Percentiles rank a stretch among this genome's conserved stretches.
phyloP scores from a whole-genome alignment of 805 yeast genomes.

The Saccharomycopsis sp. region DNA sequence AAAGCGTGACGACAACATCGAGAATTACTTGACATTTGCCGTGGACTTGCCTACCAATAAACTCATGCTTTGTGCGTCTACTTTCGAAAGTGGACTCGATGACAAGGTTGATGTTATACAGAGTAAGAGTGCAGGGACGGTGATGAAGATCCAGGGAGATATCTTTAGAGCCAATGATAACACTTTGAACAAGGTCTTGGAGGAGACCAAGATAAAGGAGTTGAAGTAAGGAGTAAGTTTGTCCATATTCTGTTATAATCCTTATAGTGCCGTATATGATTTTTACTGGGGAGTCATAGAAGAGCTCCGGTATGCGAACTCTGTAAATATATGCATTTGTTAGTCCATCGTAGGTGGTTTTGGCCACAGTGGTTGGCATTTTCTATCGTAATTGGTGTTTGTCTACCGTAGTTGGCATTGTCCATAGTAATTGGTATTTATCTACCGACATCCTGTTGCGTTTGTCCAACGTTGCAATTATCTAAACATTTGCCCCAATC shows the following conservation, averaged over 20 bases:
- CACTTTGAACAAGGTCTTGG: constrained; percentile 6
- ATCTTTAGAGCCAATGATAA: constrained; percentile 25
- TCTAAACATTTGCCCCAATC: neutral
- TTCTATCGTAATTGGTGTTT: no score
- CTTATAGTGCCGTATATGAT: no score
- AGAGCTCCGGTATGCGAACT: neutral
- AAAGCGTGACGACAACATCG: constrained; percentile 42
- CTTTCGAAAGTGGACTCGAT: constrained; percentile 50
- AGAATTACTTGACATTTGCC: constrained; percentile 55
- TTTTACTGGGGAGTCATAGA: neutral
- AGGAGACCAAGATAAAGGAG: neutral
- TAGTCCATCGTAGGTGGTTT: no score
- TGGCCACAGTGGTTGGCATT: no score
- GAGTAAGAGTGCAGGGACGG: constrained; percentile 24
- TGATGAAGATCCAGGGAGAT: constrained; percentile 31
- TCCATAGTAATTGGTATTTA: no score
- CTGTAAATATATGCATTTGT: neutral
- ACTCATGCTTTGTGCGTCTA: constrained; percentile 55
- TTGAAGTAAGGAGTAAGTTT: no score
- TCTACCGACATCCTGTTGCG: no score
- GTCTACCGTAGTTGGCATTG: no score
- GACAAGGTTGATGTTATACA: constrained; percentile 32
- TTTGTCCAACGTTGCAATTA: no score
- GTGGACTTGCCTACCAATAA: constrained; percentile 55
- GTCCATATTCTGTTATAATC: no score